Conservation (phyloP, 352 stramenopile species). For the Globisporangium yorkense region DNA sequence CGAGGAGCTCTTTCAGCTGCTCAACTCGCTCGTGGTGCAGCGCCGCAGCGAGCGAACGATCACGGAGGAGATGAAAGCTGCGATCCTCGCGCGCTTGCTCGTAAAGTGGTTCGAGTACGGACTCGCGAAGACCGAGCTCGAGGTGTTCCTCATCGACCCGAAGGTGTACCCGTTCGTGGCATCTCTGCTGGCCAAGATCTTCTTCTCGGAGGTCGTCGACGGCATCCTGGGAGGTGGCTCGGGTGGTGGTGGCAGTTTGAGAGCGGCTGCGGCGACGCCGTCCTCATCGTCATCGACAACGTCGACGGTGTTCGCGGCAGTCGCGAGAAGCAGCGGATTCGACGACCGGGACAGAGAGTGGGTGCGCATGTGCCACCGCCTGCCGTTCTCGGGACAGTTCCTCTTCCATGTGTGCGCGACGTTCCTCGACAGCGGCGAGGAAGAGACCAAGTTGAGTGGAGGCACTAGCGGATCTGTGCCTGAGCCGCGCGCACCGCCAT, state of each 20-base stretch:
- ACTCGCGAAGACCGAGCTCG: slow-evolving; percentile 44
- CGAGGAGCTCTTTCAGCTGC: slow-evolving; percentile 51
- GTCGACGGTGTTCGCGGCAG: neutral
- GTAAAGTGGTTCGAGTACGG: slow-evolving; percentile 85
- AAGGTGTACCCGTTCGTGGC: slow-evolving; percentile 57
- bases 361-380: slow-evolving; percentile 62
- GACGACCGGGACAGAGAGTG: slow-evolving; percentile 76
- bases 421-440: slow-evolving; percentile 35
- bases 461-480: neutral
- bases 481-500: neutral
- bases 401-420: slow-evolving; percentile 69
- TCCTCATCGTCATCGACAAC: neutral
- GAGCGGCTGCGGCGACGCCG: neutral
- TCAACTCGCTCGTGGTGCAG: slow-evolving; percentile 58
- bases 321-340: slow-evolving; percentile 21
- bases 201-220: slow-evolving; percentile 66
- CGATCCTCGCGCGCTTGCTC: slow-evolving; percentile 71
- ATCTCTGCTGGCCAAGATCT: slow-evolving; percentile 58
- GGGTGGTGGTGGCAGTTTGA: neutral
- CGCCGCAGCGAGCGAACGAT: slow-evolving; percentile 23
- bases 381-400: slow-evolving; percentile 78
- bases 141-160: slow-evolving; percentile 55
- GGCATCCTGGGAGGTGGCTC: slow-evolving; percentile 27
- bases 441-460: neutral
- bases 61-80: slow-evolving; percentile 37